Evolutionary conservation across 169 alveolate genomes (phyloP).

Genomic region (Toxoplasma gondii): DNA sequence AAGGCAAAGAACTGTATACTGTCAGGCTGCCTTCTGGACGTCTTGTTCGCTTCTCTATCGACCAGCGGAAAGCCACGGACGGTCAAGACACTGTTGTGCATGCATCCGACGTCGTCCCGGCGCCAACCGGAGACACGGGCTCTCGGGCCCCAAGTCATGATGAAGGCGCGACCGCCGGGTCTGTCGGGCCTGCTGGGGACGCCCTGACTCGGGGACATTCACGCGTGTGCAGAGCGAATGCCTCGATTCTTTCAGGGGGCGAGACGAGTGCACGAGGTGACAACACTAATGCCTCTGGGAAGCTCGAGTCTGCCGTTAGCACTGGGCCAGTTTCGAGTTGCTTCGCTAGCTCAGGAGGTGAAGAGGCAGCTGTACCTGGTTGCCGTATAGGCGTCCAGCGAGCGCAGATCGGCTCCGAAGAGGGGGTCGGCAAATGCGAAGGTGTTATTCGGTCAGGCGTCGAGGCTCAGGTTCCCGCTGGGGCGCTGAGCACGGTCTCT

Average conservation of each 20-base stretch:
- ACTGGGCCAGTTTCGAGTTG: neutral
- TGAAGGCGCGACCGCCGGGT: neutral
- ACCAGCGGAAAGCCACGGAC: neutral
- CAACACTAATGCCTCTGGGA: too few species aligned
- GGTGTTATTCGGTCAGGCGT: too few species aligned
- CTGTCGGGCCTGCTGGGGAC: too few species aligned
- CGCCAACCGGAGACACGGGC: neutral
- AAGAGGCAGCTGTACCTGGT: neutral
- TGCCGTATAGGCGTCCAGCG: neutral
- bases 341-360: neutral
- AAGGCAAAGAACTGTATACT: neutral
- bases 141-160: neutral
- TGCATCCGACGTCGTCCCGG: neutral
- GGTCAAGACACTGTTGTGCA: neutral
- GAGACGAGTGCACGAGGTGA: too few species aligned
- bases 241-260: too few species aligned
- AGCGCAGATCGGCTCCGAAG: neutral
- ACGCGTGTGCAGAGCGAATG: too few species aligned
- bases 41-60: neutral
- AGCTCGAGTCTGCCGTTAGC: neutral
- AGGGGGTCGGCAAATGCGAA: neutral
- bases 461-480: too few species aligned
- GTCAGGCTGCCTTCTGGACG: neutral
- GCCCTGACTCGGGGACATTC: too few species aligned
- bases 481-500: too few species aligned